Percentiles rank a stretch among this genome's conserved stretches.
Conservation (phyloP, 345 rosid genomes). For the Rhodamnia argentea region DNA sequence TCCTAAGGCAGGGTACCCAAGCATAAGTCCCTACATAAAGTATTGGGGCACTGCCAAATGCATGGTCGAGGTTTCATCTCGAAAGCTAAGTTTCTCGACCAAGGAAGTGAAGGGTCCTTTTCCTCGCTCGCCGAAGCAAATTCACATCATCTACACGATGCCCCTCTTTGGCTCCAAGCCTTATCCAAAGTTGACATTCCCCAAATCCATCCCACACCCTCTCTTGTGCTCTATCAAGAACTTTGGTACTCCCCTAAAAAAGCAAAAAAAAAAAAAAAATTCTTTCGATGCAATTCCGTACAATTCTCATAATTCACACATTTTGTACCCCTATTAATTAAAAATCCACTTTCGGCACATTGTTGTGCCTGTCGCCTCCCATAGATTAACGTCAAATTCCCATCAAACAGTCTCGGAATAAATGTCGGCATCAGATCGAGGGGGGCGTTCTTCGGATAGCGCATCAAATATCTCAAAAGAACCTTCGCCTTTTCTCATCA, state of each 20-base stretch:
- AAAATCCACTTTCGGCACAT: not conserved
- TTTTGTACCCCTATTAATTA: not conserved
- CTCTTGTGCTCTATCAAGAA: not conserved
- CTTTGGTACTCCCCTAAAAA: not conserved
- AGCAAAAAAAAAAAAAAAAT: not conserved
- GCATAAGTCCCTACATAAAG: not conserved
- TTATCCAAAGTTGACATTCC: conserved; percentile 11
- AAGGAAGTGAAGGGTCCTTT: not conserved
- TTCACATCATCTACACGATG: not conserved
- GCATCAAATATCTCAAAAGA: not conserved
- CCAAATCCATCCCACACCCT: not conserved
- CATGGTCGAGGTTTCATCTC: not conserved
- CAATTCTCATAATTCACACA: not conserved
- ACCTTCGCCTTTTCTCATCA: not conserved
- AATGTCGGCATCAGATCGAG: not conserved
- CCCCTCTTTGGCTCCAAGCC: not conserved
- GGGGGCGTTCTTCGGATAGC: not conserved
- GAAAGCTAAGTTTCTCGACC: not conserved
- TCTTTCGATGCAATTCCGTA: not conserved
- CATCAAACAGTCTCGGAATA: not conserved
- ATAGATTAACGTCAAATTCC: not conserved
- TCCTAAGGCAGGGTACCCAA: not conserved
- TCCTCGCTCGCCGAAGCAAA: not conserved
- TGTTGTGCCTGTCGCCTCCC: not conserved
- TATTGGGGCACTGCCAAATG: not conserved